Conservation (phyloP, 2,329 filamentous ascomycete species). For the Triangularia setosa region DNA sequence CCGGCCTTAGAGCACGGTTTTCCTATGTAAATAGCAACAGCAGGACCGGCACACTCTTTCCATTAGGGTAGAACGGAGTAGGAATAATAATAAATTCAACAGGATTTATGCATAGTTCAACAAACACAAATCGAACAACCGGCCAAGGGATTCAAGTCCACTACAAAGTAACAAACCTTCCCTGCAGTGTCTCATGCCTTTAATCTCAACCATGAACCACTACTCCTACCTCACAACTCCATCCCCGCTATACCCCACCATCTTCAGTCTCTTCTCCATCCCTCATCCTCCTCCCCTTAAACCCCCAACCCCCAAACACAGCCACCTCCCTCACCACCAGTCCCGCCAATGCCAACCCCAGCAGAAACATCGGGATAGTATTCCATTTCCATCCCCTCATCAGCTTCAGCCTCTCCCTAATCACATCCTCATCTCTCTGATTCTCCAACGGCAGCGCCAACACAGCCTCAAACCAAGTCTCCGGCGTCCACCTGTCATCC, state of each 20-base stretch:
- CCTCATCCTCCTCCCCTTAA: conserved; percentile 3
- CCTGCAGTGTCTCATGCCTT: too few species aligned
- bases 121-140: too few species aligned
- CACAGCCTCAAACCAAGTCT: conserved; percentile 38
- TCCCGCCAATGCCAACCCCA: conserved; percentile 15
- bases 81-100: too few species aligned
- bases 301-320: neutral
- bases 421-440: conserved; percentile 21
- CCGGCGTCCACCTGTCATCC: conserved; percentile 35
- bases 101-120: too few species aligned
- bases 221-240: neutral
- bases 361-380: conserved; percentile 30
- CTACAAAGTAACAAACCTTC: too few species aligned
- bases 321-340: conserved; percentile 14
- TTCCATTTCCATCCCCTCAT: conserved; percentile 38
- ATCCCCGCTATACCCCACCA: neutral
- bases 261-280: neutral
- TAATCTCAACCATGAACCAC: too few species aligned
- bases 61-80: too few species aligned
- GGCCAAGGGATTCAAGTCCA: too few species aligned
- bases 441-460: conserved; percentile 31
- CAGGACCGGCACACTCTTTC: too few species aligned
- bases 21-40: too few species aligned
- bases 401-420: conserved; percentile 27
- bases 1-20: too few species aligned